Percentiles rank a stretch among this genome's conserved stretches.
Conservation (phyloP, 352 stramenopile genomes). For the Pythium insidiosum region DNA sequence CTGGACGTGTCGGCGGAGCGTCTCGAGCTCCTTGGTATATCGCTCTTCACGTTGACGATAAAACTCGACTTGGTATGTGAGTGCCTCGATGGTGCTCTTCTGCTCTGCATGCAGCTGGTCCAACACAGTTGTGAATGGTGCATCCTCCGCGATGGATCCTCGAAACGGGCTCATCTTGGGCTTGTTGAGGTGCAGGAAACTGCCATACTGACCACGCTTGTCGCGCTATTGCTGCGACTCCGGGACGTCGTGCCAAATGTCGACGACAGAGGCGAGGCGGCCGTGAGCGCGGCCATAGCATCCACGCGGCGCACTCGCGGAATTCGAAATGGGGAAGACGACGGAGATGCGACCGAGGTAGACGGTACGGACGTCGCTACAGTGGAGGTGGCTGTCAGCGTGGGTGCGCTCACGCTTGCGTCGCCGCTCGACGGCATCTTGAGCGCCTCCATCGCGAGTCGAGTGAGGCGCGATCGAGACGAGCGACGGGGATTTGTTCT, state of each 20-base stretch:
- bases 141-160: no score
- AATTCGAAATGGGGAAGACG: background rate
- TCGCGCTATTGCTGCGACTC: no score
- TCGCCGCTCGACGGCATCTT: background rate
- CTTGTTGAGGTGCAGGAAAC: background rate
- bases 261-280: no score
- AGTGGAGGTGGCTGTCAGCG: background rate
- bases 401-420: background rate
- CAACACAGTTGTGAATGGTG: conserved; percentile 35
- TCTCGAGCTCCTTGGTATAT: conserved; percentile 51
- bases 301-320: no score
- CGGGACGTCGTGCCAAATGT: no score
- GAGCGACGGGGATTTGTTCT: no score
- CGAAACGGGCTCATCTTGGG: no score
- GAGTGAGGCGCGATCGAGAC: no score
- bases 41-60: conserved; percentile 70
- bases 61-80: conserved; percentile 70
- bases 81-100: conserved; percentile 75
- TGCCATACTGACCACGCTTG: conserved; percentile 3
- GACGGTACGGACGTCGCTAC: no score
- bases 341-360: background rate
- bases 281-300: no score
- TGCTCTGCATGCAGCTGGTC: conserved; percentile 76
- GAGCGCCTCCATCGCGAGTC: no score
- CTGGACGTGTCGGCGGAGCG: conserved; percentile 25